Conservation (phyloP, 2,329 filamentous ascomycete genomes). For the Verticillium alfalfae region DNA sequence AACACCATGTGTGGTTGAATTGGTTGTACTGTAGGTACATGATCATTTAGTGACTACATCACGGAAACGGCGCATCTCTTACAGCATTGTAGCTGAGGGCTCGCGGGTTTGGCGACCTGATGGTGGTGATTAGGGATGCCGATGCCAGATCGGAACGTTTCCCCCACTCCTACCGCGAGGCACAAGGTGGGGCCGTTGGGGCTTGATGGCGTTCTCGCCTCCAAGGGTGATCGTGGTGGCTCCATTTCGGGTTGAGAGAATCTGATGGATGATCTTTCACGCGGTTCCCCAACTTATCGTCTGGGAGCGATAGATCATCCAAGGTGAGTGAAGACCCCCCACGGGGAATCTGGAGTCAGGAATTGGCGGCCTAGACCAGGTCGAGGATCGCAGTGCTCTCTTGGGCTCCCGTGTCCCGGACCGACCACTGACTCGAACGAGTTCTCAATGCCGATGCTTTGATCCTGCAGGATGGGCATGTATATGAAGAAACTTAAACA, state of each 20-base stretch:
- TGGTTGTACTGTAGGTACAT: no score
- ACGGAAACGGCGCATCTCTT: background rate
- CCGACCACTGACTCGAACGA: background rate
- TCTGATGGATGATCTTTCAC: background rate
- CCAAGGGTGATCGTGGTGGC: background rate
- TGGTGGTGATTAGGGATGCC: background rate
- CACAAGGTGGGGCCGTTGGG: background rate
- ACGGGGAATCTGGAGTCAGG: background rate
- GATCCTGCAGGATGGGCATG: background rate
- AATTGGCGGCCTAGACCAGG: no score
- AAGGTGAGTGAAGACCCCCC: background rate
- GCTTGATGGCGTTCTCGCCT: background rate
- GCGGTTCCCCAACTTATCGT: no score
- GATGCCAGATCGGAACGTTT: background rate
- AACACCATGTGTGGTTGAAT: background rate
- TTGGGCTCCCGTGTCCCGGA: background rate
- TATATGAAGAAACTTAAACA: background rate
- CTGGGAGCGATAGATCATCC: no score
- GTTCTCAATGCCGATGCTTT: background rate
- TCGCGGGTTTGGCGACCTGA: background rate
- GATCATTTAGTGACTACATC: no score
- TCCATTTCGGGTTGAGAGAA: background rate
- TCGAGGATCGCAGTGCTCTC: background rate
- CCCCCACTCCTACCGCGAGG: background rate
- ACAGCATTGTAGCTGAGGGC: background rate